Base-by-base conservation (phyloP, 768 basidiomycete species). In the Mycena vitilis region DNA sequence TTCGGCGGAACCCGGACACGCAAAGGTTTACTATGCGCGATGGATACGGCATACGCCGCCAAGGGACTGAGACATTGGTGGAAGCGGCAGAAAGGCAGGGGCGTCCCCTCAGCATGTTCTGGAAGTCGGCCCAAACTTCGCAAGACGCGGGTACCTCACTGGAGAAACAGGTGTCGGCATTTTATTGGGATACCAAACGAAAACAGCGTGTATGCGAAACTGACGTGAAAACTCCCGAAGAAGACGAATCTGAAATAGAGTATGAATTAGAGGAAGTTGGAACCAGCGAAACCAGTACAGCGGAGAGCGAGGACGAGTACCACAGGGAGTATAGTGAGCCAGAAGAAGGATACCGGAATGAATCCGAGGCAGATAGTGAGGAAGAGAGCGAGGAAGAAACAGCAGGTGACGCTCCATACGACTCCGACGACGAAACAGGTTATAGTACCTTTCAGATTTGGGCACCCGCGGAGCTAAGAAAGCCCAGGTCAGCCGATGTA, bases 141-240 rank as follows among this genome's bases (percentile, higher is more conserved):
- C 48, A 61, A 16, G 51, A 61, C 11, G 49, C 20, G 1, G 60
- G 60, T 12, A 61, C 49, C 0, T 1, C n/a, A 25, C 6, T 61
- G 16, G 60, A 61, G 18, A 52, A 52, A 42, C 60, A 61, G 18
- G 60, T 61, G 2, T 52, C 52, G 48, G 60, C 49, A 2, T 61
- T 22, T 34, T 61, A 61, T 34, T 61, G 60, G 60, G 42, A 61
- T 0, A 23, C 23, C 4, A 42, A 40, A 9, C 12, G 16, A 3
- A 30, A 6, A 2, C 45, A 48, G n/a, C 13, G 36, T 13, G 5
- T 3, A 5, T 5, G 5, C 5, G 30, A 30, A 5, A 5, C 30
- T 30, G 5, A 30, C 3, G 30, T 30, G 34, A 49, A 1, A 37
- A 5, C 25, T n/a, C n/a, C n/a, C n/a, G n/a, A n/a, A n/a, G 25